phyloP scores from a whole-genome alignment of 148 eudicot genomes.

The Gaultheria prostrata region DNA sequence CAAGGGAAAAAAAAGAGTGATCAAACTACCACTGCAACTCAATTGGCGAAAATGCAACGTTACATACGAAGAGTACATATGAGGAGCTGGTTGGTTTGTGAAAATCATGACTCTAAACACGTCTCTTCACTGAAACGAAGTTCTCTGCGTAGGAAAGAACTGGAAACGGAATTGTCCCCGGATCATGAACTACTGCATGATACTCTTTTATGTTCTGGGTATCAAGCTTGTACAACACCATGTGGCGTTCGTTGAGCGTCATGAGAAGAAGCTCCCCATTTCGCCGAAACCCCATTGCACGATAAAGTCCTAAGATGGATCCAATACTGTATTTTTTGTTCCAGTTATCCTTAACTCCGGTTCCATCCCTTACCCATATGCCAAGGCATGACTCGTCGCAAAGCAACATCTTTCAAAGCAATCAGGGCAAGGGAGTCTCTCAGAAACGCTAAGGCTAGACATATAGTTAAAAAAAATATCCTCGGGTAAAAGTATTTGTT shows the following conservation, averaged over 20 bases:
- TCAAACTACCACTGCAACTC: too few relatives aligned
- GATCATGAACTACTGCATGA: not conserved
- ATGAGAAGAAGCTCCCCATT: not conserved
- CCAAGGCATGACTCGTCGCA: not conserved
- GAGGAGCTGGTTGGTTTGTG: not conserved
- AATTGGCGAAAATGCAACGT: too few relatives aligned
- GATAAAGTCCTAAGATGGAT: not conserved
- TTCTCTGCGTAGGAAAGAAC: not conserved
- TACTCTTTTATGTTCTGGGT: not conserved
- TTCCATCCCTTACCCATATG: not conserved
- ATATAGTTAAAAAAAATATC: not conserved
- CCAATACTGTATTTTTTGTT: not conserved
- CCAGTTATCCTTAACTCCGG: not conserved
- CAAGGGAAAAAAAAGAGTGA: too few relatives aligned
- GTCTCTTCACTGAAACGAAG: not conserved
- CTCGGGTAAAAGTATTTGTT: not conserved
- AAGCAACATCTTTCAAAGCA: not conserved
- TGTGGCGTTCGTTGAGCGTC: not conserved
- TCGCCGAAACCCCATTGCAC: not conserved
- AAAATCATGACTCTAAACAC: not conserved
- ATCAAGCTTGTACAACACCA: not conserved
- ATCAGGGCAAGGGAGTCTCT: not conserved
- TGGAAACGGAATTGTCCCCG: not conserved
- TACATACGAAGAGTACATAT: too few relatives aligned
- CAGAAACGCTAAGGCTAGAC: not conserved